A percentile compares a stretch with the other conserved stretches of the same genome.
Conservation (phyloP, 306 rosid species). For the Abrus pulchellus region DNA sequence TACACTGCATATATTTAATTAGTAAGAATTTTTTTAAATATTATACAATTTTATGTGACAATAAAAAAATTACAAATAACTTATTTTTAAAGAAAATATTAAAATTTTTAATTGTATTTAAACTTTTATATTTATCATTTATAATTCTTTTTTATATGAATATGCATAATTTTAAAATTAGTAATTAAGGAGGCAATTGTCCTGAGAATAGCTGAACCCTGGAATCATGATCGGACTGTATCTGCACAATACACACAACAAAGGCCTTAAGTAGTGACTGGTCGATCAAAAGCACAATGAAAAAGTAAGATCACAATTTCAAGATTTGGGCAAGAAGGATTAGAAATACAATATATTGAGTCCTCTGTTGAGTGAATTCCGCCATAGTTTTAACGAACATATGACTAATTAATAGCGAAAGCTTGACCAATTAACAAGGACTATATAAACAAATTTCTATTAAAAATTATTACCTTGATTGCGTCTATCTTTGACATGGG, state of each 20-base stretch:
- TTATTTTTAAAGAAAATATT: too few relatives aligned
- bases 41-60: too few relatives aligned
- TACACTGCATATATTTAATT: too few relatives aligned
- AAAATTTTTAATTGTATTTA: too few relatives aligned
- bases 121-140: too few relatives aligned
- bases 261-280: neutral
- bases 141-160: too few relatives aligned
- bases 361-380: neutral
- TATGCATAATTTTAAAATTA: too few relatives aligned
- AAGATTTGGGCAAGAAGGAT: neutral
- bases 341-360: neutral
- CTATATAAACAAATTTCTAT: neutral
- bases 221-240: neutral
- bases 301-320: neutral
- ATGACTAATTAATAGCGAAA: slow-evolving; percentile 10
- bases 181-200: neutral
- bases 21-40: too few relatives aligned
- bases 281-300: slow-evolving; percentile 8
- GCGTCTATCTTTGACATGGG: neutral
- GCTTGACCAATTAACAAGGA: slow-evolving; percentile 18
- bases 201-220: neutral
- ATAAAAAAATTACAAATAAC: too few relatives aligned
- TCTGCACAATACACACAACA: neutral
- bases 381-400: neutral
- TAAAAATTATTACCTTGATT: neutral